Percentiles rank a stretch among this genome's conserved stretches.
phyloP scores from a whole-genome alignment of 2,329 filamentous ascomycete genomes.

The Arthrobotrys iridis region DNA sequence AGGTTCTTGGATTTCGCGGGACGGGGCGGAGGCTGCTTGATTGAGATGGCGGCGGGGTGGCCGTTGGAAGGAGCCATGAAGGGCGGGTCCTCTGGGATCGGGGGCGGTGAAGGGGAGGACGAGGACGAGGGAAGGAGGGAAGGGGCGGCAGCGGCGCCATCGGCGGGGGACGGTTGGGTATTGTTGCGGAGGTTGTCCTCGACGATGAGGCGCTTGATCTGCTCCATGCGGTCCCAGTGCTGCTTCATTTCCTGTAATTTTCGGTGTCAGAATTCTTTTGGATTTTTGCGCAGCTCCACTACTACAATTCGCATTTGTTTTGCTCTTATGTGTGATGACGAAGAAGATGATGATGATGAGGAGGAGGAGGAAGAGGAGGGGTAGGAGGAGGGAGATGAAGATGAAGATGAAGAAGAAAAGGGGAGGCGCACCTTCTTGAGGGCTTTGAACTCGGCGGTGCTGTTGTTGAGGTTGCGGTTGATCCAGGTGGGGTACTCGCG shows the following conservation, averaged over 20 bases:
- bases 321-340: no score
- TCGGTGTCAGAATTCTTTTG: no score
- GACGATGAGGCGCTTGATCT: slow-evolving; percentile 70
- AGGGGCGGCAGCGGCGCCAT: slow-evolving; percentile 67
- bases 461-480: slow-evolving; percentile 65
- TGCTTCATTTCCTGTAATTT: slow-evolving; percentile 38
- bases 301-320: background rate
- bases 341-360: no score
- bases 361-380: no score
- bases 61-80: slow-evolving; percentile 51
- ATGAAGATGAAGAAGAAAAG: no score
- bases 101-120: background rate
- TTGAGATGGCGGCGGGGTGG: slow-evolving; percentile 24
- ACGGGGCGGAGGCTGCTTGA: slow-evolving; percentile 58
- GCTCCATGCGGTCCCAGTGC: slow-evolving; percentile 64
- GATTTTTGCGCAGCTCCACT: background rate
- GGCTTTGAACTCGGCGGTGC: slow-evolving; percentile 65
- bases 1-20: slow-evolving; percentile 62
- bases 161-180: slow-evolving; percentile 10
- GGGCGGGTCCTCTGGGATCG: background rate
- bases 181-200: slow-evolving; percentile 68
- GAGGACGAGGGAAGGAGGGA: slow-evolving; percentile 6
- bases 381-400: no score
- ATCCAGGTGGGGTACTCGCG: slow-evolving; percentile 76
- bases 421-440: slow-evolving; percentile 60